These are phyloP conservation scores for Hapsidospora chrysogenum DNA, from an alignment of 495 filamentous ascomycete genomes.

Conservation along the genomic window DNA sequence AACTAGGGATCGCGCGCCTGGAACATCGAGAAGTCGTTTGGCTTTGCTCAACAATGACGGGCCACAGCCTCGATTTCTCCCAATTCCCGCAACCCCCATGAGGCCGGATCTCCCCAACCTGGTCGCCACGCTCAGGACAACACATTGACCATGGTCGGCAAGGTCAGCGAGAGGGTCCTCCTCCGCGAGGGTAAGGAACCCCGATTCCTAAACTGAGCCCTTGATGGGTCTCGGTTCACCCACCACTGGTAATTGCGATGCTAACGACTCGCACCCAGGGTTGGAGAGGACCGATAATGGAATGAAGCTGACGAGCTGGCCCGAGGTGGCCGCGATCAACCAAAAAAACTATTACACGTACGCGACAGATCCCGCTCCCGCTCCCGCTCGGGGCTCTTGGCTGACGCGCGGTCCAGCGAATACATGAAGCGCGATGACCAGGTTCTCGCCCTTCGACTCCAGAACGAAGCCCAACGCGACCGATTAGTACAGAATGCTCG, in stretches of 20 bases:
- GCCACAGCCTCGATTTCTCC: background rate
- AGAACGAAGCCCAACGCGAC: constrained; percentile 66
- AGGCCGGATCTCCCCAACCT: background rate
- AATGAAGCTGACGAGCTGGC: constrained; percentile 89
- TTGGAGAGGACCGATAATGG: constrained; percentile 94
- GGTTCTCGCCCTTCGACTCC: constrained; percentile 70
- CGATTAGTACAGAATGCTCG: constrained; percentile 67
- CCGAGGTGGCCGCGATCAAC: constrained; percentile 80
- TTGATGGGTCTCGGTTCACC: background rate
- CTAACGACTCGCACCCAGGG: constrained; percentile 28
- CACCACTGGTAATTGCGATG: background rate
- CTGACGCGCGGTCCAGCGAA: constrained; percentile 41
- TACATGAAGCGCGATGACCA: constrained; percentile 98
- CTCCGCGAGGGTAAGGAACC: constrained; percentile 26
- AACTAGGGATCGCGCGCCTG: too few relatives aligned
- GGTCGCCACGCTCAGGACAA: background rate
- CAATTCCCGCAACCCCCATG: background rate
- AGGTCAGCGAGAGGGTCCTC: constrained; percentile 37
- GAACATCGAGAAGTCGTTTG: too few relatives aligned
- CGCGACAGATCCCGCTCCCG: background rate
- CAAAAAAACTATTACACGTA: constrained; percentile 99
- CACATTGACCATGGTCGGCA: constrained; percentile 26
- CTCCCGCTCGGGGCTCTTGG: background rate
- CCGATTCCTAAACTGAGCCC: background rate
- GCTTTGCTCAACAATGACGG: too few relatives aligned